A percentile compares a stretch with the other conserved stretches of the same genome.
phyloP scores from a whole-genome alignment of 2,329 filamentous ascomycete species.

The Calonectria hawksworthii region DNA sequence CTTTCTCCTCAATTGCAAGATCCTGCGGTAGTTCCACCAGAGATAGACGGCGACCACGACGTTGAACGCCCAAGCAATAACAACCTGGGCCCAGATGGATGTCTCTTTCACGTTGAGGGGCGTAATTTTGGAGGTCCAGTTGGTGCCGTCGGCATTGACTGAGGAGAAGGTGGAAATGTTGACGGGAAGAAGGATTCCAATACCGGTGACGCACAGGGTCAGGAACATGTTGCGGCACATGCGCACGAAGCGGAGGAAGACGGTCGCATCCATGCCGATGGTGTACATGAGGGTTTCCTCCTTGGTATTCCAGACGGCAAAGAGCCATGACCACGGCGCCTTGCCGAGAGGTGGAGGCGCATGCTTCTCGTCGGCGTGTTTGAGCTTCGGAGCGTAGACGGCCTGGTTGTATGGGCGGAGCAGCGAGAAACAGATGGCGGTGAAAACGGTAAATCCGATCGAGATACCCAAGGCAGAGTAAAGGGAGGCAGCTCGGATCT shows the following conservation, averaged over 20 bases:
- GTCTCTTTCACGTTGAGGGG: constrained; percentile 67
- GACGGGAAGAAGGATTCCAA: constrained; percentile 84
- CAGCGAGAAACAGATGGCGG: constrained; percentile 87
- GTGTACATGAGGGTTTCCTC: constrained; percentile 85
- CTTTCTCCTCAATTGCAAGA: constrained; percentile 77
- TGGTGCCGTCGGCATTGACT: constrained; percentile 34
- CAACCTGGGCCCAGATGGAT: constrained; percentile 71
- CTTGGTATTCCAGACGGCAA: constrained; percentile 81
- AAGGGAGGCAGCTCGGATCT: constrained; percentile 67
- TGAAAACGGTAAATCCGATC: constrained; percentile 78
- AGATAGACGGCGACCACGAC: constrained; percentile 83
- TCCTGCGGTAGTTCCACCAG: constrained; percentile 89
- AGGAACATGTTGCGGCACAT: constrained; percentile 96
- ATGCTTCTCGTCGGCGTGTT: constrained; percentile 92
- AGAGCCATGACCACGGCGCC: constrained; percentile 89
- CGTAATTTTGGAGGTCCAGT: constrained; percentile 72
- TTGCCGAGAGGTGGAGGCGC: constrained; percentile 88
- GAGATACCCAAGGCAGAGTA: constrained; percentile 86
- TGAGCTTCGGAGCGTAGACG: constrained; percentile 94
- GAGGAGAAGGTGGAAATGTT: constrained; percentile 69
- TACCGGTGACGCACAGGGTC: constrained; percentile 78
- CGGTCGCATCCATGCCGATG: constrained; percentile 89
- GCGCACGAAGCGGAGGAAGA: constrained; percentile 89
- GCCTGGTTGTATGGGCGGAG: constrained; percentile 91
- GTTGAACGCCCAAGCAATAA: constrained; percentile 77